A percentile compares a stretch with the other conserved stretches of the same genome.
These are phyloP conservation scores for Rhizopus sp. DNA, from an alignment of 371 early-diverging fungal genomes.

Conservation along the genomic window DNA sequence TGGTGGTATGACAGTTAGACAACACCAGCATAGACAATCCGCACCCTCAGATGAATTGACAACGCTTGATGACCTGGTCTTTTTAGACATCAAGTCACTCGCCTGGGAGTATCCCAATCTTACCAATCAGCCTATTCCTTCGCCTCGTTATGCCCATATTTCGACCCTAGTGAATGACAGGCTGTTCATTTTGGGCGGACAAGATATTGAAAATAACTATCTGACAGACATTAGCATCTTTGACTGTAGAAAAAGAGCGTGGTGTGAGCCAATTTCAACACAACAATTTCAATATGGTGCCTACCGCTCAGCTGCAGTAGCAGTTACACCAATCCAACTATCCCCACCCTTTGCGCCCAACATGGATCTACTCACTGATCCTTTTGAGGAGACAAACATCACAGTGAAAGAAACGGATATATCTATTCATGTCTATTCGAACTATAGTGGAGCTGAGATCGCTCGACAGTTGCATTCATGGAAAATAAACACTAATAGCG, in stretches of 20 bases:
- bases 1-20: constrained; percentile 57
- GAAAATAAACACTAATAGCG: constrained; percentile 32
- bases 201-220: constrained; percentile 65
- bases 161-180: constrained; percentile 52
- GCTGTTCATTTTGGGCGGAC: constrained; percentile 72
- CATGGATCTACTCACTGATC: constrained; percentile 17
- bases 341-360: constrained; percentile 29
- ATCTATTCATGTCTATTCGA: constrained; percentile 61
- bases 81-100: constrained; percentile 41
- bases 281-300: constrained; percentile 62
- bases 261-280: constrained; percentile 57
- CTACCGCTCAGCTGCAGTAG: constrained; percentile 68
- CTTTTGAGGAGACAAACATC: constrained; percentile 8
- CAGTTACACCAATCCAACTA: constrained; percentile 38
- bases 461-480: constrained; percentile 66
- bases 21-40: constrained; percentile 15
- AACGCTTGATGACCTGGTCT: constrained; percentile 61
- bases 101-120: constrained; percentile 52
- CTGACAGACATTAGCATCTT: constrained; percentile 68
- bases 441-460: constrained; percentile 65
- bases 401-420: constrained; percentile 18
- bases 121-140: constrained; percentile 31
- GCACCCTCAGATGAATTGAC: constrained; percentile 4
- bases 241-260: constrained; percentile 53
- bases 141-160: constrained; percentile 73